phyloP scores from a whole-genome alignment of 1,284 basidiomycete species.

The Leccinum solheimii region DNA sequence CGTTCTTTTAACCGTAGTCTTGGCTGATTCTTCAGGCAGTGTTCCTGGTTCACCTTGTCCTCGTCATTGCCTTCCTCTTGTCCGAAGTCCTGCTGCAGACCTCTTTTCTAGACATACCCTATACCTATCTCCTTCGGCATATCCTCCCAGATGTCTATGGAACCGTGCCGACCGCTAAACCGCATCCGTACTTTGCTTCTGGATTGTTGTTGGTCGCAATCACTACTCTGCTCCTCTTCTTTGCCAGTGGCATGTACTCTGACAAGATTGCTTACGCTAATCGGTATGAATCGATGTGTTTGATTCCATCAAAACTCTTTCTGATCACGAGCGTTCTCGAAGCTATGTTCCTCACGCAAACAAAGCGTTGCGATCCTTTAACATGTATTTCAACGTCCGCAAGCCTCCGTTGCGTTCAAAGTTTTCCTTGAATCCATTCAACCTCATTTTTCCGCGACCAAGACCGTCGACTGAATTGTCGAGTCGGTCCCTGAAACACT shows the following conservation, averaged over 20 bases:
- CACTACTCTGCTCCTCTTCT: constrained; percentile 92
- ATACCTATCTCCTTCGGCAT: constrained; percentile 50
- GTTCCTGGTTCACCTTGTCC: constrained; percentile 71
- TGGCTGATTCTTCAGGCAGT: constrained; percentile 46
- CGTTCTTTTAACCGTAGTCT: neutral
- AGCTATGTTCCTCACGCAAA: constrained; percentile 98
- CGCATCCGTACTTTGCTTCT: constrained; percentile 72
- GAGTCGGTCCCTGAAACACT: constrained; percentile 25
- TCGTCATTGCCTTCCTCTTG: constrained; percentile 70
- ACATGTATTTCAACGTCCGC: constrained; percentile 96
- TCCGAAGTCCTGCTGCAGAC: constrained; percentile 73
- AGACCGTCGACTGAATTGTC: constrained; percentile 20
- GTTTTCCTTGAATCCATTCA: constrained; percentile 63
- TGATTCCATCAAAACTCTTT: constrained; percentile 8
- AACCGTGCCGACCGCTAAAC: constrained; percentile 43
- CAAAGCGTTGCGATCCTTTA: constrained; percentile 85
- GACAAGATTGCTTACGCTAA: constrained; percentile 97
- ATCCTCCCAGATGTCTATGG: constrained; percentile 53
- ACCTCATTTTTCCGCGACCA: constrained; percentile 62
- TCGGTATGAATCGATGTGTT: constrained; percentile 58
- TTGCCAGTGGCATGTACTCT: constrained; percentile 93
- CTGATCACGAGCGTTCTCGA: constrained; percentile 19
- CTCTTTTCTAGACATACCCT: constrained; percentile 65
- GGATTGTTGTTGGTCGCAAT: constrained; percentile 82
- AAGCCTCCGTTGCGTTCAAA: constrained; percentile 66